phyloP scores from a whole-genome alignment of 2,329 filamentous ascomycete genomes.

The Podosphaera fusca region DNA sequence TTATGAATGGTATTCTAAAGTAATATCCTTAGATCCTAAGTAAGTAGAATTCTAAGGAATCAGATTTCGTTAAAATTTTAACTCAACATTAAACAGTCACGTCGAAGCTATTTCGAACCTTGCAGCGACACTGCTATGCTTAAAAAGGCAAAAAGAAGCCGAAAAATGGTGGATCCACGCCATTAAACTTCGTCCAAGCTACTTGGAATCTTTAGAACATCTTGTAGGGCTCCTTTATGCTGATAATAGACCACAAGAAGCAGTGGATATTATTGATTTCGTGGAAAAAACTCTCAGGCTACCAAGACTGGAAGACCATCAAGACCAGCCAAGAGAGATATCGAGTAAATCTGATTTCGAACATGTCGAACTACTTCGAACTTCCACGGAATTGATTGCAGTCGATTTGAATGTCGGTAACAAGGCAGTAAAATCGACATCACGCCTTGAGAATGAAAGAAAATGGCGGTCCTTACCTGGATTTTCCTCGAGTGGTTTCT shows the following conservation, averaged over 20 bases:
- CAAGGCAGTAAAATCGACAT: background rate
- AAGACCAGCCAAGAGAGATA: conserved; percentile 34
- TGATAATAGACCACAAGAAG: conserved; percentile 60
- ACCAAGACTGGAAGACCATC: conserved; percentile 22
- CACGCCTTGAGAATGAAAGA: conserved; percentile 7
- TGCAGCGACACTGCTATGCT: conserved; percentile 66
- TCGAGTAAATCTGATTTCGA: conserved; percentile 25
- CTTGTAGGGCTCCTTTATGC: conserved; percentile 69
- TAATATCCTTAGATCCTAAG: conserved; percentile 31
- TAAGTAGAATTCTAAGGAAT: conserved; percentile 16
- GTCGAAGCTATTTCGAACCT: conserved; percentile 88
- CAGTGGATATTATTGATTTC: conserved; percentile 66
- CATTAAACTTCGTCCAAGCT: conserved; percentile 62
- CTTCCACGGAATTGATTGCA: conserved; percentile 11
- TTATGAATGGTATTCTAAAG: conserved; percentile 48
- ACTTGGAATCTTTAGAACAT: conserved; percentile 89
- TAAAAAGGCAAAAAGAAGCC: conserved; percentile 63
- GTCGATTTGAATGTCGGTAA: conserved; percentile 11
- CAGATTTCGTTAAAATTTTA: background rate
- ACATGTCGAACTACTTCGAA: conserved; percentile 9
- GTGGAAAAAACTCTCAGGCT: conserved; percentile 52
- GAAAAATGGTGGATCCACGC: conserved; percentile 67
- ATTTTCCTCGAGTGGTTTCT: conserved; percentile 64
- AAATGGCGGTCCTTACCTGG: conserved; percentile 15
- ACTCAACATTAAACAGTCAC: conserved; percentile 22